Evolutionary conservation across 2,329 filamentous ascomycete genomes (phyloP).

Genomic region (Aspergillus fischeri): DNA sequence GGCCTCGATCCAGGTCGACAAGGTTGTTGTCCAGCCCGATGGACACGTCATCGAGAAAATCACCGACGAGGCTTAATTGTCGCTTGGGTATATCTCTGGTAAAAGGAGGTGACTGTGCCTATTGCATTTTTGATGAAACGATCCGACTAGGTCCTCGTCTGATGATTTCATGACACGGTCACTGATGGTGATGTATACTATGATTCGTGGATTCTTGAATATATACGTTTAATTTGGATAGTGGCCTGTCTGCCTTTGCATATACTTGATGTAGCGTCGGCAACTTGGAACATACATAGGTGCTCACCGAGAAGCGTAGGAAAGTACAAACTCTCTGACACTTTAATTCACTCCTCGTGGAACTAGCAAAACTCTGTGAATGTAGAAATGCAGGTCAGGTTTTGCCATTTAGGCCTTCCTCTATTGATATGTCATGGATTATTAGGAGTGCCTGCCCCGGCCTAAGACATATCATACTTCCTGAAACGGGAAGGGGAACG

Average conservation of each 20-base stretch:
- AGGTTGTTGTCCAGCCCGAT: slow-evolving; percentile 45
- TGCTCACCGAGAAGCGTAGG: neutral
- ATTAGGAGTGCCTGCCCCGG: too few species aligned
- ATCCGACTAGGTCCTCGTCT: neutral
- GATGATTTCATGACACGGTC: neutral
- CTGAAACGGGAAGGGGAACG: too few species aligned
- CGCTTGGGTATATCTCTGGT: neutral
- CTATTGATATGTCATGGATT: too few species aligned
- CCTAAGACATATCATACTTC: too few species aligned
- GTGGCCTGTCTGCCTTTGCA: neutral
- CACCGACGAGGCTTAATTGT: slow-evolving; percentile 18
- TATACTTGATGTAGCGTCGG: neutral
- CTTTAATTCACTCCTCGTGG: too few species aligned
- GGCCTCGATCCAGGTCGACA: slow-evolving; percentile 47
- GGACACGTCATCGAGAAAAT: slow-evolving; percentile 48
- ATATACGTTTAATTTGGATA: neutral
- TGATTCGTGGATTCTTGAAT: neutral
- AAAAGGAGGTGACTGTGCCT: neutral
- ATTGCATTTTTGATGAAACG: neutral
- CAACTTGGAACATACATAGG: neutral
- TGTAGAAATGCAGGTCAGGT: neutral
- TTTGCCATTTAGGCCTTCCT: too few species aligned
- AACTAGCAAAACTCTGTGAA: neutral
- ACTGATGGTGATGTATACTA: neutral
- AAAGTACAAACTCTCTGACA: too few species aligned